Percentiles rank a stretch among this genome's conserved stretches.
These are phyloP conservation scores for Didymella exigua DNA, from an alignment of 2,329 filamentous ascomycete genomes.

Conservation along the genomic window DNA sequence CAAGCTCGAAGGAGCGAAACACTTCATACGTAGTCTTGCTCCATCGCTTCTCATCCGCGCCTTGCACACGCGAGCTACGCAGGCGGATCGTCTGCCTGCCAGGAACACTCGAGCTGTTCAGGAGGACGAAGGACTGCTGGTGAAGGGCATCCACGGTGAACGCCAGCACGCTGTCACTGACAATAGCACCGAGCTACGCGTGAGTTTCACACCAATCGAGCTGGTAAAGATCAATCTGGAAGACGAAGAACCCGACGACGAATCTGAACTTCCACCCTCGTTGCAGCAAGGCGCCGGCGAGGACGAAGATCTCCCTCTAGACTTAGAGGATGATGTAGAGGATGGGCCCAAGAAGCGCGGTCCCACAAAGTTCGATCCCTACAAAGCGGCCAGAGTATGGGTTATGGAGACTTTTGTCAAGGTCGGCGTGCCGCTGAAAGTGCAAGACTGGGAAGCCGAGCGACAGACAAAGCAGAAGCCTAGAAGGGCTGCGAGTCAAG, in stretches of 20 bases:
- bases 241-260: conserved; percentile 74
- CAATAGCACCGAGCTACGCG: conserved; percentile 73
- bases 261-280: conserved; percentile 50
- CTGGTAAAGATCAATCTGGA: conserved; percentile 79
- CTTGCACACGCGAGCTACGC: conserved; percentile 49
- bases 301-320: conserved; percentile 40
- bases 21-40: conserved; percentile 80
- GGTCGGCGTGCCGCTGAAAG: conserved; percentile 67
- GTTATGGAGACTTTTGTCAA: conserved; percentile 68
- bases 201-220: conserved; percentile 76
- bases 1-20: conserved; percentile 76
- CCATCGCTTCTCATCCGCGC: conserved; percentile 73
- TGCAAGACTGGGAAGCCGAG: conserved; percentile 67
- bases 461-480: conserved; percentile 31
- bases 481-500: conserved; percentile 29
- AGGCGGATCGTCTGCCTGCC: conserved; percentile 23
- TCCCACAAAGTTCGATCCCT: conserved; percentile 66
- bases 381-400: conserved; percentile 70
- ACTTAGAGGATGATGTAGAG: conserved; percentile 40
- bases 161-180: conserved; percentile 77
- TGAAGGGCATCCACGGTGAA: conserved; percentile 70
- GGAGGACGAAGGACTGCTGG: conserved; percentile 58
- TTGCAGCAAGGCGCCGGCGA: conserved; percentile 28
- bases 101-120: conserved; percentile 48
- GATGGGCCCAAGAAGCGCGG: conserved; percentile 53